These are phyloP conservation scores for Collybiopsis luxurians DNA, from an alignment of 768 basidiomycete genomes.

Conservation along the genomic window DNA sequence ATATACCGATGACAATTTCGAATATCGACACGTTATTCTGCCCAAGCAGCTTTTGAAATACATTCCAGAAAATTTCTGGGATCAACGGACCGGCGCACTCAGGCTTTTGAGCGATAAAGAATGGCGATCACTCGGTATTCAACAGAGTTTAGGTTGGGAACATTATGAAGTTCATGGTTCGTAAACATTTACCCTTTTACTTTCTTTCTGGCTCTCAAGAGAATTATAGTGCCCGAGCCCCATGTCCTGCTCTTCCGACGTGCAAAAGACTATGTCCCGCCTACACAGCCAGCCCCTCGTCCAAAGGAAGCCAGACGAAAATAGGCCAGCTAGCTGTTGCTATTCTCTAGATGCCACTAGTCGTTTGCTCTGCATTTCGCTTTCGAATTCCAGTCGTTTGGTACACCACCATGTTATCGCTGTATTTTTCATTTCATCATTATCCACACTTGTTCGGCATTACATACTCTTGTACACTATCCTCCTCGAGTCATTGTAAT, in stretches of 20 bases:
- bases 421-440: neutral
- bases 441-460: neutral
- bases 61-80: constrained; percentile 85
- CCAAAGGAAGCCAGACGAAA: constrained; percentile 41
- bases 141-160: constrained; percentile 95
- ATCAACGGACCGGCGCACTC: constrained; percentile 73
- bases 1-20: constrained; percentile 88
- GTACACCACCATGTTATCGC: neutral
- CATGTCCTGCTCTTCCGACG: constrained; percentile 94
- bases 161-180: constrained; percentile 96
- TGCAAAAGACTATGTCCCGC: constrained; percentile 60
- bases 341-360: constrained; percentile 7
- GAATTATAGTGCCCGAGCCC: constrained; percentile 90
- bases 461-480: neutral
- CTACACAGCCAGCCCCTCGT: constrained; percentile 39
- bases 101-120: constrained; percentile 83
- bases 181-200: constrained; percentile 17
- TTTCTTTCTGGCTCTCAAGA: constrained; percentile 1
- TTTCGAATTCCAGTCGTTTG: neutral
- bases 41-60: constrained; percentile 94
- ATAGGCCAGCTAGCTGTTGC: constrained; percentile 21
- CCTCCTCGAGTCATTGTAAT: neutral
- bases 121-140: constrained; percentile 96
- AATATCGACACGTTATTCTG: constrained; percentile 96
- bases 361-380: neutral